Conservation (phyloP, 805 yeast genomes). For the Candida glaebosa region DNA sequence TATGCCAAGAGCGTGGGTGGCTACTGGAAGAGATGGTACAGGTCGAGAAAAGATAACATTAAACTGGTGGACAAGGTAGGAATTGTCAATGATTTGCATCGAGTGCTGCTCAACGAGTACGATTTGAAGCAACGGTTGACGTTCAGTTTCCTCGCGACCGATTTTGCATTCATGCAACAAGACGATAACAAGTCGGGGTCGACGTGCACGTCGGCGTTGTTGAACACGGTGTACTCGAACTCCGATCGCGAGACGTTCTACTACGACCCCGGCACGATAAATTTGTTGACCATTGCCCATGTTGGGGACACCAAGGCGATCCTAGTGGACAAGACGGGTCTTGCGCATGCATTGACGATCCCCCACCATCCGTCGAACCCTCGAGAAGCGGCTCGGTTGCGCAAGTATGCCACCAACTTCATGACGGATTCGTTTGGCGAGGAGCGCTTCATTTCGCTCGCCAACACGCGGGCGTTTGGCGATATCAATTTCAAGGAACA, state of each 20-base stretch:
- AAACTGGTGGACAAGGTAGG: slow-evolving; percentile 19
- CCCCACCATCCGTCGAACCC: slow-evolving; percentile 88
- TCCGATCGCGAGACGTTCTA: slow-evolving; percentile 38
- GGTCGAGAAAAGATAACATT: slow-evolving; percentile 37
- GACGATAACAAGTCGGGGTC: slow-evolving; percentile 53
- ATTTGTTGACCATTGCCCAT: slow-evolving; percentile 77
- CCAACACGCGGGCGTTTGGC: slow-evolving; percentile 94
- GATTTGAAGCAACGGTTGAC: slow-evolving; percentile 62
- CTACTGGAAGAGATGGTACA: slow-evolving; percentile 80
- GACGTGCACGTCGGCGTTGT: slow-evolving; percentile 64
- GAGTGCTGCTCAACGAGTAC: slow-evolving; percentile 29
- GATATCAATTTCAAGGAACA: slow-evolving; percentile 74
- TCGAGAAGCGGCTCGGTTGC: slow-evolving; percentile 67
- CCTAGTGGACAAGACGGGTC: slow-evolving; percentile 76
- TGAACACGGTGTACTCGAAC: slow-evolving; percentile 46
- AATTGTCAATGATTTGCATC: slow-evolving; percentile 13
- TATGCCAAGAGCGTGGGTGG: slow-evolving; percentile 67
- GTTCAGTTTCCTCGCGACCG: slow-evolving; percentile 62
- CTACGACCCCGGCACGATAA: slow-evolving; percentile 63
- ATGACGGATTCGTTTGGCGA: slow-evolving; percentile 93
- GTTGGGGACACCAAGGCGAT: slow-evolving; percentile 91
- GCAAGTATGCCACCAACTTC: slow-evolving; percentile 57
- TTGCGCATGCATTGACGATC: slow-evolving; percentile 72
- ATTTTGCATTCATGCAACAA: slow-evolving; percentile 50
- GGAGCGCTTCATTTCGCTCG: slow-evolving; percentile 74